Evolutionary conservation across 108 stramenopile genomes (phyloP), one percentile per base, ranked within the genome.

Genomic region (Ochromonas danica): DNA sequence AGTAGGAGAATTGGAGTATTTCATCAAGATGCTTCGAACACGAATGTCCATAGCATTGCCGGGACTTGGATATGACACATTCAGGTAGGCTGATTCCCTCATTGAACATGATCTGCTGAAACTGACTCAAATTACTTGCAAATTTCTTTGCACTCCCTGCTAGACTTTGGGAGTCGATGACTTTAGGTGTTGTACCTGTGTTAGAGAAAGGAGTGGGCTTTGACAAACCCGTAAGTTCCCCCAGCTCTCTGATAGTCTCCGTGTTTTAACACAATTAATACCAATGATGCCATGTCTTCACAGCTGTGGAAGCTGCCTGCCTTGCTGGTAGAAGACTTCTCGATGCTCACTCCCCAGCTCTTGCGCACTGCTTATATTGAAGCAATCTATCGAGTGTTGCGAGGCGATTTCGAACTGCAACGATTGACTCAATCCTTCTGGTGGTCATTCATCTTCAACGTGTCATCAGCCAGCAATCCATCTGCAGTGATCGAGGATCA

Each of bases 41-140:
- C 3, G 25, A 25, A 10, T 67, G 3, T 67, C 30, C 63, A 14
- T 75, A 41, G 72, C 45, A 10, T 3, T 75, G 3, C 40, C 72
- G 41, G 72, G 72, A 27, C 41, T 75, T 28, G 72, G 72, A 6
- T 75, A 75, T 75, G 72, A 75, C 38, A 75, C 72, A 27, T 75
- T 57, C 25, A 27, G 72, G n/a, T 51, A 51, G 22, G 6, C n/a
- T n/a, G n/a, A n/a, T n/a, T n/a, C n/a, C n/a, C n/a, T n/a, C n/a
- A n/a, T n/a, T n/a, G n/a, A n/a, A n/a, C n/a, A n/a, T n/a, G n/a
- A n/a, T n/a, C n/a, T n/a, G n/a, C n/a, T n/a, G n/a, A n/a, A n/a
- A n/a, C n/a, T n/a, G n/a, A n/a, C n/a, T n/a, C n/a, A n/a, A n/a
- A n/a, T n/a, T n/a, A n/a, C n/a, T n/a, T n/a, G n/a, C n/a, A n/a